A percentile compares a stretch with the other conserved stretches of the same genome.
phyloP scores from a whole-genome alignment of 441 rosid genomes.

The Pelargonium citronellum region DNA sequence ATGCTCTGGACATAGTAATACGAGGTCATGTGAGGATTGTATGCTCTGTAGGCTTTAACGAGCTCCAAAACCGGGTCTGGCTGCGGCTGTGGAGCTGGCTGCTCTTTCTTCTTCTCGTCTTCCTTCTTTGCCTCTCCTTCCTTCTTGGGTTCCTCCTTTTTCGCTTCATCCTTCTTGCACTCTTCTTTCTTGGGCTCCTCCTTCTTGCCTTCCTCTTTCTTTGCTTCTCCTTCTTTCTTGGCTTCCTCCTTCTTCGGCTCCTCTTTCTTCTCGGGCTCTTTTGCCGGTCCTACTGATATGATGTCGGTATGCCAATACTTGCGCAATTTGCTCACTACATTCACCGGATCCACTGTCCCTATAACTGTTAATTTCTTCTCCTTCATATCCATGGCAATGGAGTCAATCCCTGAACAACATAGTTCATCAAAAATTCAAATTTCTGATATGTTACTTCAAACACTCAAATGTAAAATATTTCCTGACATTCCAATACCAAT shows the following conservation, averaged over 20 bases:
- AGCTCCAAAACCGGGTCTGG: slow-evolving; percentile 65
- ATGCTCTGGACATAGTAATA: slow-evolving; percentile 75
- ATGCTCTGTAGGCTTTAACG: slow-evolving; percentile 73
- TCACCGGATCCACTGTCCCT: slow-evolving; percentile 77
- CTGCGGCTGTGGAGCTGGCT: slow-evolving; percentile 27
- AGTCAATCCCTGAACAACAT: slow-evolving; percentile 55
- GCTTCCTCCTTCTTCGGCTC: slow-evolving; percentile 64
- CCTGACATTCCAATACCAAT: not conserved
- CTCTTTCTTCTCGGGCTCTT: slow-evolving; percentile 86
- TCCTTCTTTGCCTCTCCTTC: slow-evolving; percentile 36
- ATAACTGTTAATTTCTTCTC: slow-evolving; percentile 66
- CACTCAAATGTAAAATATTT: not conserved
- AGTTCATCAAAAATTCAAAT: not conserved
- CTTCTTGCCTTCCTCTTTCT: slow-evolving; percentile 31
- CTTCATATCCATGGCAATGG: slow-evolving; percentile 82
- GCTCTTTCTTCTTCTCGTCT: slow-evolving; percentile 18
- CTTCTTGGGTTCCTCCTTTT: slow-evolving; percentile 37
- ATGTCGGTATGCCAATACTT: slow-evolving; percentile 74
- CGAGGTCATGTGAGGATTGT: slow-evolving; percentile 68
- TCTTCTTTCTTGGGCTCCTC: slow-evolving; percentile 45
- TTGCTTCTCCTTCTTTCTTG: slow-evolving; percentile 25
- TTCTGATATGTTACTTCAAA: not conserved
- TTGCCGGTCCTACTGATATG: slow-evolving; percentile 73
- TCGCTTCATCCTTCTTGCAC: slow-evolving; percentile 38
- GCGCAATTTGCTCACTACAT: slow-evolving; percentile 67